Base-by-base conservation (phyloP, 2,329 filamentous ascomycete species). In the Aaosphaeria arxii region DNA sequence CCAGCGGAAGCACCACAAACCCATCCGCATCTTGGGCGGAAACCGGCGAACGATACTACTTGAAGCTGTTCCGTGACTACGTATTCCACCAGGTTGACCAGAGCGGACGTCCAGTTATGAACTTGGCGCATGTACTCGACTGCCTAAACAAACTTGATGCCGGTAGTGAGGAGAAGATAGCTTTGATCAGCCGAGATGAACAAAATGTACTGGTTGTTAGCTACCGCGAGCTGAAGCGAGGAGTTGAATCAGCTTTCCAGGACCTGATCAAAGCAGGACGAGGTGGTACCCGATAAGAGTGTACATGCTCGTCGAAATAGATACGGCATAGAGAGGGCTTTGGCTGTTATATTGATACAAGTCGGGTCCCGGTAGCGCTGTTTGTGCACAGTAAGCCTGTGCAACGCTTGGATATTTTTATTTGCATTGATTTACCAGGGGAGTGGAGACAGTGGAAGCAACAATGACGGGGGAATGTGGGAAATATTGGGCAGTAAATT, bases 51-150 rank as follows among this genome's bases (percentile, higher is more conserved):
- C 84, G 91, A 30, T 97, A 96, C 68, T 88, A 89, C 66, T 78
- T 99, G 55, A 96, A 96, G 72, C 80, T 99, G 6, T 97, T 97
- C 77, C 84, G 94, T 43, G 94, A 99, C 71, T 97, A 95, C 61
- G 89, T 96, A 38, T 99, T 97, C 73, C 94, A 99, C 69, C 91
- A 95, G 63, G 91, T 96, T 9, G 91, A 97, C 66, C 81, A 83
- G 30, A 84, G 89, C 48, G 91, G 90, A 11, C 87, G 88, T 45
- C 88, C 94, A 0, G 86, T 91, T 1, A 78, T 95, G 5, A 89
- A 96, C 64, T 76, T 96, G 49, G 92, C 88, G 3, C 91, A 97
- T 72, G 89, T 97, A 54, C 71, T 99, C 41, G 82, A 81, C 29
- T 92, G 87, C 63, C 73, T 99, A 57, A 96, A 95, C 74, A 96